Conservation (phyloP, 805 yeast genomes). For the Clavispora carvajalis region DNA sequence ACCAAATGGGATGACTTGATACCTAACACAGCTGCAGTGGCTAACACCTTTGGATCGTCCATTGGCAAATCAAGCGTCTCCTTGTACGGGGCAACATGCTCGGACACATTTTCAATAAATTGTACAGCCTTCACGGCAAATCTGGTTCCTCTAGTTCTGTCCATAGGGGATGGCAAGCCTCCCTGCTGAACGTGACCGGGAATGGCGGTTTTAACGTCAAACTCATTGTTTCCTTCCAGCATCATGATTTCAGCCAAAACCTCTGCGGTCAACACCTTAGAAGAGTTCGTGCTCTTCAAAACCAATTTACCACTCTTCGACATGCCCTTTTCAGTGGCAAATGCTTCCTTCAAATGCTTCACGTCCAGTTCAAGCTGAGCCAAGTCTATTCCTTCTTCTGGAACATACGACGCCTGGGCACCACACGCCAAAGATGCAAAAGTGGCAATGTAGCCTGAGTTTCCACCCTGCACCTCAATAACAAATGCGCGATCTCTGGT, state of each 20-base stretch:
- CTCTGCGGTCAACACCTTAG: conserved; percentile 62
- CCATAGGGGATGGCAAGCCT: conserved; percentile 70
- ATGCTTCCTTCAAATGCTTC: conserved; percentile 52
- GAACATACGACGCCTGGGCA: conserved; percentile 70
- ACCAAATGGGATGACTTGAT: conserved; percentile 69
- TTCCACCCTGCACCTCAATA: conserved; percentile 83
- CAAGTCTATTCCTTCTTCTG: conserved; percentile 63
- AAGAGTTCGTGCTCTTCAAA: conserved; percentile 61
- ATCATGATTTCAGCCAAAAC: conserved; percentile 66
- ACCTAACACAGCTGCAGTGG: conserved; percentile 80
- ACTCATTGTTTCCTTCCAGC: conserved; percentile 58
- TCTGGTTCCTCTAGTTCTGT: conserved; percentile 69
- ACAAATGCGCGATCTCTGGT: conserved; percentile 75
- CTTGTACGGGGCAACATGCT: conserved; percentile 18
- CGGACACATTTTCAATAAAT: conserved; percentile 49
- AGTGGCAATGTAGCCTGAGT: conserved; percentile 74
- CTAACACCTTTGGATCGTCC: conserved; percentile 29
- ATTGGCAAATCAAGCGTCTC: conserved; percentile 27
- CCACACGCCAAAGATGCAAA: conserved; percentile 66
- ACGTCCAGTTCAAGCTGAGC: conserved; percentile 63
- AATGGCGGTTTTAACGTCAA: conserved; percentile 73
- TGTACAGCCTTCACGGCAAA: conserved; percentile 66
- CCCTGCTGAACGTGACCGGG: conserved; percentile 92
- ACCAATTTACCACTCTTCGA: conserved; percentile 66
- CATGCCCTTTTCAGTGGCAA: conserved; percentile 58